phyloP scores from a whole-genome alignment of 2,329 filamentous ascomycete genomes.

The Anthostomella pinea region DNA sequence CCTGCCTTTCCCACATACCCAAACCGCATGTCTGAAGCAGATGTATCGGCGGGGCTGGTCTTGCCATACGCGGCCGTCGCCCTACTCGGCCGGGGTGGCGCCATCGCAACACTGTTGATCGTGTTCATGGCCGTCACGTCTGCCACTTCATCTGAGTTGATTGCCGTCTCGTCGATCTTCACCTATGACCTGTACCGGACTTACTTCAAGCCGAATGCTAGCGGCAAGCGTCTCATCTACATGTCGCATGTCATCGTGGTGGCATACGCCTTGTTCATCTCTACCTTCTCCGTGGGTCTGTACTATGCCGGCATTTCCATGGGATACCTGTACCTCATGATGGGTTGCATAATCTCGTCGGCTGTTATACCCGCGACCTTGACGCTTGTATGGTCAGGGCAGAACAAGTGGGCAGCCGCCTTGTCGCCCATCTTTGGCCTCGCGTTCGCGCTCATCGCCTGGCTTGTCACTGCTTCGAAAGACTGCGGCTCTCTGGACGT shows the following conservation, averaged over 20 bases:
- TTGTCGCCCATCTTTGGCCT: slow-evolving; percentile 69
- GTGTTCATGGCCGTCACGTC: slow-evolving; percentile 90
- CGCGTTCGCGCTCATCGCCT: slow-evolving; percentile 66
- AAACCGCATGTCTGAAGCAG: slow-evolving; percentile 66
- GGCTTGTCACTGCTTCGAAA: slow-evolving; percentile 73
- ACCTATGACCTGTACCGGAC: slow-evolving; percentile 89
- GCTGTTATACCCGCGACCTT: slow-evolving; percentile 81
- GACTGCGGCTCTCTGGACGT: slow-evolving; percentile 69
- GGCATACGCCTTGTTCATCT: slow-evolving; percentile 71
- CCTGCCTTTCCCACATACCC: slow-evolving; percentile 71
- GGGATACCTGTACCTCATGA: slow-evolving; percentile 85
- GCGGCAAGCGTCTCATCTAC: slow-evolving; percentile 73
- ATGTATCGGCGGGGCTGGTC: slow-evolving; percentile 80
- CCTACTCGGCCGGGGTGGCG: slow-evolving; percentile 77
- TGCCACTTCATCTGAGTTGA: slow-evolving; percentile 77
- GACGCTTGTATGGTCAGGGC: slow-evolving; percentile 76
- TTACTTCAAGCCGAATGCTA: slow-evolving; percentile 76
- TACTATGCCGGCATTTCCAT: slow-evolving; percentile 75
- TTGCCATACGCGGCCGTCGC: slow-evolving; percentile 83
- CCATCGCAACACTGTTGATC: slow-evolving; percentile 73
- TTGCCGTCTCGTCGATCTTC: slow-evolving; percentile 83
- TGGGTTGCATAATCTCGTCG: slow-evolving; percentile 86
- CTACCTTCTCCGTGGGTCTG: slow-evolving; percentile 72
- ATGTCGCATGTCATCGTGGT: slow-evolving; percentile 74
- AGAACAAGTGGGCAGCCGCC: slow-evolving; percentile 72